Conservation (phyloP, 2,329 filamentous ascomycete species). For the Cladosporium velox region DNA sequence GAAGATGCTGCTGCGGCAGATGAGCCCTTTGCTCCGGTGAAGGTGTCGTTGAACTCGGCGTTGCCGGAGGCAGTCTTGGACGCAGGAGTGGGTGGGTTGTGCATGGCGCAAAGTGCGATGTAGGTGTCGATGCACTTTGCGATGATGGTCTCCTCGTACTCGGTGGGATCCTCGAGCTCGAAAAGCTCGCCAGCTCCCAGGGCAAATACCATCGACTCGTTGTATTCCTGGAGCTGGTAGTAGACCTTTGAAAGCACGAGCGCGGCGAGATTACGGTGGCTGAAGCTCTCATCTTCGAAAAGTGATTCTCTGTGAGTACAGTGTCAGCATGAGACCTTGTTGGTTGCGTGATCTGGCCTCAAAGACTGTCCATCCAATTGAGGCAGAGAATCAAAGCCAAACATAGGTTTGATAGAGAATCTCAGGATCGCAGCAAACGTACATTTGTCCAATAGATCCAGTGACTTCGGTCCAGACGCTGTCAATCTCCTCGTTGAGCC, state of each 20-base stretch:
- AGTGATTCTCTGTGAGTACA: conserved; percentile 74
- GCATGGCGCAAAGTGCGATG: conserved; percentile 73
- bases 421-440: conserved; percentile 43
- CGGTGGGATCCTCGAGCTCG: conserved; percentile 84
- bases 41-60: conserved; percentile 73
- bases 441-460: conserved; percentile 91
- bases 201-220: conserved; percentile 98
- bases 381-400: not conserved
- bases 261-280: conserved; percentile 89
- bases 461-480: conserved; percentile 98
- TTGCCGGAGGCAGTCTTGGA: conserved; percentile 54
- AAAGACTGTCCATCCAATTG: not conserved
- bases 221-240: conserved; percentile 97
- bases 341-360: not conserved
- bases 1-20: conserved; percentile 62
- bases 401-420: not conserved
- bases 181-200: conserved; percentile 93
- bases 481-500: conserved; percentile 94
- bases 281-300: conserved; percentile 94
- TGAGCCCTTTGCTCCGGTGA: conserved; percentile 65
- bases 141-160: conserved; percentile 99
- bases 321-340: conserved; percentile 25
- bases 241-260: conserved; percentile 97
- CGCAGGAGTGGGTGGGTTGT: conserved; percentile 54
- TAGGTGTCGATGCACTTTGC: conserved; percentile 97